These are phyloP conservation scores for Omphalea diandra DNA, from an alignment of 441 rosid species.

Conservation along the genomic window DNA sequence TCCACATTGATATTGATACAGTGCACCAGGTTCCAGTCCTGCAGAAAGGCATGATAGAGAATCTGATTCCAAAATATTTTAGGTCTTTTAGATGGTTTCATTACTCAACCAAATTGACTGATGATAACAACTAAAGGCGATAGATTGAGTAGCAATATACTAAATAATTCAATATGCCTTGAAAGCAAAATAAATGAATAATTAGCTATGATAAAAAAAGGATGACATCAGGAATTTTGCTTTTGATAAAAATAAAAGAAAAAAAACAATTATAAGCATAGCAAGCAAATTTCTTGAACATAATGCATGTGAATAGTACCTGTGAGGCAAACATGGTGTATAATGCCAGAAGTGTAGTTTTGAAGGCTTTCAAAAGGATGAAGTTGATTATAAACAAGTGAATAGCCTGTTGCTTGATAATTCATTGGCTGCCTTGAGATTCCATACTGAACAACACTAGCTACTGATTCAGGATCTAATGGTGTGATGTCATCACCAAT, in stretches of 20 bases:
- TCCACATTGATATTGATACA: constrained; percentile 52
- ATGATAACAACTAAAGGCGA: neutral
- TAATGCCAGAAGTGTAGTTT: constrained; percentile 77
- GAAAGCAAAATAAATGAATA: neutral
- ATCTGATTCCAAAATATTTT: neutral
- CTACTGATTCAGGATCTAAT: constrained; percentile 51
- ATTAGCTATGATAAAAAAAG: neutral
- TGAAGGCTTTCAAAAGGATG: constrained; percentile 67
- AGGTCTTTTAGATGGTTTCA: neutral
- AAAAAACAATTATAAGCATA: neutral
- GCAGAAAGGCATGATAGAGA: constrained; percentile 12
- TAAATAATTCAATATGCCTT: neutral
- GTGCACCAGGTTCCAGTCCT: constrained; percentile 46
- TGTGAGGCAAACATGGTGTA: constrained; percentile 72
- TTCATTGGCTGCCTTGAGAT: constrained; percentile 34
- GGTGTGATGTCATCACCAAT: constrained; percentile 60
- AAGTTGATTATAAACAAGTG: constrained; percentile 71
- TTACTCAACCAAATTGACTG: neutral
- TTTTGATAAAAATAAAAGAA: too few species aligned
- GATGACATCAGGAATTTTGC: neutral
- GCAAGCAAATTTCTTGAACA: neutral
- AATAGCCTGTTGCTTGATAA: constrained; percentile 52
- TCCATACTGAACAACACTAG: constrained; percentile 64
- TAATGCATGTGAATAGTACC: constrained; percentile 33
- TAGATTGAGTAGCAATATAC: neutral